phyloP scores from a whole-genome alignment of 169 alveolate genomes.

The Cryptosporidium muris region DNA sequence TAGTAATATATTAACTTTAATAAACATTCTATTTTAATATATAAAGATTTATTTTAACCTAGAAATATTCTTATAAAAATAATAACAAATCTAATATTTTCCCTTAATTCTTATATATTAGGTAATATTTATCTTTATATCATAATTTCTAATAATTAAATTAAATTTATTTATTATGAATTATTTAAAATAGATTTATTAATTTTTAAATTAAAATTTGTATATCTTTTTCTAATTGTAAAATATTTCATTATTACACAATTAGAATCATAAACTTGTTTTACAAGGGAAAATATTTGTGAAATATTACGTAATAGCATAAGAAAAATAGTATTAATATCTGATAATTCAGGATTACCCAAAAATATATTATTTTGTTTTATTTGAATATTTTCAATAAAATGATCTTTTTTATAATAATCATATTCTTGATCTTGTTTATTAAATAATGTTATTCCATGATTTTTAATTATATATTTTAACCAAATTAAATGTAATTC shows the following conservation, averaged over 20 bases:
- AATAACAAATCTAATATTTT: too few species aligned
- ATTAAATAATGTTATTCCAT: conserved; percentile 72
- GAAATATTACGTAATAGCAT: conserved; percentile 43
- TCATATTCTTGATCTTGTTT: conserved; percentile 11
- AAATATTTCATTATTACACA: conserved; percentile 35
- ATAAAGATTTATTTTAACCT: too few species aligned
- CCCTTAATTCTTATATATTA: too few species aligned
- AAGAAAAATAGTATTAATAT: conserved; percentile 56
- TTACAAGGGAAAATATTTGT: conserved; percentile 50
- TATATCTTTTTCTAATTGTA: not conserved
- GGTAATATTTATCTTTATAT: too few species aligned
- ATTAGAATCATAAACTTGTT: conserved; percentile 54
- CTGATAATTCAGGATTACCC: conserved; percentile 14
- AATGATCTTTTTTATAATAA: not conserved
- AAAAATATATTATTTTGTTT: conserved; percentile 52
- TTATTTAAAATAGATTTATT: too few species aligned
- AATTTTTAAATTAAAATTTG: not conserved
- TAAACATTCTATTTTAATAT: too few species aligned
- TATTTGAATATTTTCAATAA: not conserved
- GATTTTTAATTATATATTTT: conserved; percentile 73
- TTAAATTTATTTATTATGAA: too few species aligned
- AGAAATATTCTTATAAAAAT: too few species aligned
- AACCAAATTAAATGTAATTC: conserved; percentile 72
- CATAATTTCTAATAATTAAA: too few species aligned
- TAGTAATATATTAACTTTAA: too few species aligned